Evolutionary conservation across 441 rosid species (phyloP), one percentile per base, ranked within the genome.

Genomic region (Pelargonium cotyledonis): DNA sequence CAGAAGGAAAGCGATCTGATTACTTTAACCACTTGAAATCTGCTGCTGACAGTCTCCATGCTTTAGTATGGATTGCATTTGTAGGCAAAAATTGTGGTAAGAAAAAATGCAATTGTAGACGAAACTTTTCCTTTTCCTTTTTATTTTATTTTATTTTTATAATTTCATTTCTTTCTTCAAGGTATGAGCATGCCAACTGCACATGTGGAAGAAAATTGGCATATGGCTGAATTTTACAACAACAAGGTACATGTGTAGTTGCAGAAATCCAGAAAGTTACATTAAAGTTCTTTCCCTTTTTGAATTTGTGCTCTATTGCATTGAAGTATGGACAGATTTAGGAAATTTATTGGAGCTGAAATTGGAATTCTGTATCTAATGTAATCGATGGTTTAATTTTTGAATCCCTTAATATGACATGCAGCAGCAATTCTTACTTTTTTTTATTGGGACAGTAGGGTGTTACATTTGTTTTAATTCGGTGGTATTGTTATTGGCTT

Each of bases 161-260:
- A 6, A 26, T 67, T 43, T 26, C 69, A 8, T 73, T 75, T 70
- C 61, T 26, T 57, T 58, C 16, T 73, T 77, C 55, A 78, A 93
- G 99, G 99, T 78, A 90, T 90, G 97, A 87, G 85, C 82, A 91
- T 91, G 99, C 99, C 99, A 41, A 88, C 85, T 35, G 95, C 97
- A 63, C 96, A 91, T 69, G 94, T 91, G 70, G 99, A 95, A 80
- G 99, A 95, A 79, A 89, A 97, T 79, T 95, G 97, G 99, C 97
- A 95, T 79, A 86, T 82, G 88, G 96, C 97, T 75, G 99, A 95
- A 76, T 95, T 91, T 84, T 95, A 95, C 87, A 88, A 77, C 75
- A 95, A 95, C 72, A 95, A 95, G 99, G 99, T 95, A 79, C 69
- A 60, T 18, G 16, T 44, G 9, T 67, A 65, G 66, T 31, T 46